Base-by-base conservation (phyloP, 2,329 filamentous ascomycete species). In the Oidium heveae region DNA sequence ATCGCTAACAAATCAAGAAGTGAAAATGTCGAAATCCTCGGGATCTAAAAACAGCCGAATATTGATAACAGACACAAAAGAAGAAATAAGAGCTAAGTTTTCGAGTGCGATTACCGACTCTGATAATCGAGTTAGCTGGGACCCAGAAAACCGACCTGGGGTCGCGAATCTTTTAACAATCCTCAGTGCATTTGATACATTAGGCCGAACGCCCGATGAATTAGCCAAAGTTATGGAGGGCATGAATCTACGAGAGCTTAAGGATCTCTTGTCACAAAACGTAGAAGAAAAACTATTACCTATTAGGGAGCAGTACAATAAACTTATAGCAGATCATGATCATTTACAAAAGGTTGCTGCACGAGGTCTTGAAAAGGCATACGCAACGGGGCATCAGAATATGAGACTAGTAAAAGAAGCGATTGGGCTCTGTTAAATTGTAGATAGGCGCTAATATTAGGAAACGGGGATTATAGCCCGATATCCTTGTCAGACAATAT, bases 21-120 rank as follows among this genome's bases (percentile, higher is more conserved):
- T 76, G 54, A 98, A 98, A 66, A 98, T 98, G 91, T 94, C 87
- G 55, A 98, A 98, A 68, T 94, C 87, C 0, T 75, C 86, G 61
- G 64, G 73, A 0, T 77, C 84, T 60, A 72, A 75, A 2, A 76
- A 75, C 52, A 93, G 86, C 8, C 76, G 86, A 18, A 93, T 98
- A 60, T 70, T 91, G 13, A 77, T 98, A 57, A 94, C 82, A 1
- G 85, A 95, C 61, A 67, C 71, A 0, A 69, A 75, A 0, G 68
- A 74, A 0, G 70, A 73, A 2, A 88, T 96, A 57, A 67, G 69
- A 20, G 67, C 68, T 50, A 94, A 94, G 65, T 70, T 96, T 59
- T 77, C 72, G 59, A 68, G 70, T 7, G 86, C 91, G 8, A 65
- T 86, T 34, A 96, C 91, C 1, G 91, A 98, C 67, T 82, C 77